Percentiles rank a stretch among this genome's conserved stretches.
Evolutionary conservation across 495 filamentous ascomycete genomes (phyloP).

Genomic region (Cudoniella acicularis): DNA sequence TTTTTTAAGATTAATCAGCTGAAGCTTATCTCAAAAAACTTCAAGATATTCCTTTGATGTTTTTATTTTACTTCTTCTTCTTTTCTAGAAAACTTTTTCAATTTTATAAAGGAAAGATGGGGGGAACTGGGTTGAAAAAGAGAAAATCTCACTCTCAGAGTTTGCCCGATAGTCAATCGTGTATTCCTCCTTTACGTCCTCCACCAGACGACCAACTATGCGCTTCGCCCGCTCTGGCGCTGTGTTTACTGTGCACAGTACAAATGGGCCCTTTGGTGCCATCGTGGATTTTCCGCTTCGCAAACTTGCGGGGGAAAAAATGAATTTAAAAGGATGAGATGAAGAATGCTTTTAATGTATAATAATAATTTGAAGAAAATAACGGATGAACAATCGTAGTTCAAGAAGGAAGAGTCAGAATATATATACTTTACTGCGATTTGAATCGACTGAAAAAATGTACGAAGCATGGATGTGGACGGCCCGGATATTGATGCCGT

Average conservation of each 20-base stretch:
- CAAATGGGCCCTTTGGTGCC: conserved; percentile 50
- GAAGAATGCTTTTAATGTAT: not conserved
- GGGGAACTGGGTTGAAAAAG: not conserved
- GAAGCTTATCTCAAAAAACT: no score
- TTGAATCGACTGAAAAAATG: not conserved
- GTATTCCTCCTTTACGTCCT: conserved; percentile 56
- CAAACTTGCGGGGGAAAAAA: not conserved
- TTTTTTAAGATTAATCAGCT: no score
- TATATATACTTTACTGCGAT: not conserved
- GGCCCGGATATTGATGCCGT: not conserved
- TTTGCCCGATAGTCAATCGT: conserved; percentile 57
- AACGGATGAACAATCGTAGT: not conserved
- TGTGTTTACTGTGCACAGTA: conserved; percentile 65
- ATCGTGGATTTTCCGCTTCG: not conserved
- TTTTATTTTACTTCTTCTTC: not conserved
- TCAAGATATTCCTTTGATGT: not conserved
- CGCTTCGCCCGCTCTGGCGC: conserved; percentile 60
- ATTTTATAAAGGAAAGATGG: no score
- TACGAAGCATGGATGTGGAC: not conserved
- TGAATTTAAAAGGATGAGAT: no score
- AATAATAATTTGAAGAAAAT: not conserved
- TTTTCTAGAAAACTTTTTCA: not conserved
- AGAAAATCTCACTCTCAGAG: conserved; percentile 44
- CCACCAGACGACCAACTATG: conserved; percentile 55
- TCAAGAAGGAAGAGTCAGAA: not conserved